Percentiles rank a stretch among this genome's conserved stretches.
phyloP scores from a whole-genome alignment of 768 basidiomycete genomes.

The Pulveroboletus frians region DNA sequence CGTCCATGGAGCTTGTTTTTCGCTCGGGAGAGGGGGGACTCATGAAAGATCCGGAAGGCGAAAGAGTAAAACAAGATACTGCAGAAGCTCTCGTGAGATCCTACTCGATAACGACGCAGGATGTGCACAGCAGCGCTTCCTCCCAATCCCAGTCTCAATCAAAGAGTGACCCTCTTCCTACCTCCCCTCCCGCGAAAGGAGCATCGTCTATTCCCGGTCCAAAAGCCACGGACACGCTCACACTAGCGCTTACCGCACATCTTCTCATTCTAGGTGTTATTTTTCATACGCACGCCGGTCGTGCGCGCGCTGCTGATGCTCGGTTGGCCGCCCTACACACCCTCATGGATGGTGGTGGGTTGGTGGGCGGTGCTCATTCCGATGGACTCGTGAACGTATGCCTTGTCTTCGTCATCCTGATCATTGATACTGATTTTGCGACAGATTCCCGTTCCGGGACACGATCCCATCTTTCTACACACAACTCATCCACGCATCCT shows the following conservation, averaged over 20 bases:
- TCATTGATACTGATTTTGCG: background rate
- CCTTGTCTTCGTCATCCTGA: slow-evolving; percentile 17
- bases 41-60: background rate
- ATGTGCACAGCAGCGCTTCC: slow-evolving; percentile 21
- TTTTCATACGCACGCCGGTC: slow-evolving; percentile 58
- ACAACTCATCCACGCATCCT: slow-evolving; percentile 66
- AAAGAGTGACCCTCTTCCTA: background rate
- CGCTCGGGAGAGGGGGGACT: slow-evolving; percentile 7
- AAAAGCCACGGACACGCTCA: slow-evolving; percentile 29
- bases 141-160: slow-evolving; percentile 23
- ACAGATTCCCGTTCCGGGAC: slow-evolving; percentile 29
- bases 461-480: slow-evolving; percentile 48
- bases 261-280: slow-evolving; percentile 57
- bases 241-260: slow-evolving; percentile 47
- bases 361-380: slow-evolving; percentile 32
- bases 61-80: slow-evolving; percentile 11
- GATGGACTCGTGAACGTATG: slow-evolving; percentile 38
- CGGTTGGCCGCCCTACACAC: slow-evolving; percentile 57
- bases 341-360: slow-evolving; percentile 57
- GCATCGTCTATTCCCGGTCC: slow-evolving; percentile 6
- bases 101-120: slow-evolving; percentile 26
- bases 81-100: slow-evolving; percentile 23
- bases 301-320: slow-evolving; percentile 40
- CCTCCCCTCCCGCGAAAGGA: slow-evolving; percentile 3
- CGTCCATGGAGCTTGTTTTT: slow-evolving; percentile 40